Percentiles rank a stretch among this genome's conserved stretches.
Evolutionary conservation across 371 early-diverging fungal genomes (phyloP).

Genomic region (Spraguea lophii): DNA sequence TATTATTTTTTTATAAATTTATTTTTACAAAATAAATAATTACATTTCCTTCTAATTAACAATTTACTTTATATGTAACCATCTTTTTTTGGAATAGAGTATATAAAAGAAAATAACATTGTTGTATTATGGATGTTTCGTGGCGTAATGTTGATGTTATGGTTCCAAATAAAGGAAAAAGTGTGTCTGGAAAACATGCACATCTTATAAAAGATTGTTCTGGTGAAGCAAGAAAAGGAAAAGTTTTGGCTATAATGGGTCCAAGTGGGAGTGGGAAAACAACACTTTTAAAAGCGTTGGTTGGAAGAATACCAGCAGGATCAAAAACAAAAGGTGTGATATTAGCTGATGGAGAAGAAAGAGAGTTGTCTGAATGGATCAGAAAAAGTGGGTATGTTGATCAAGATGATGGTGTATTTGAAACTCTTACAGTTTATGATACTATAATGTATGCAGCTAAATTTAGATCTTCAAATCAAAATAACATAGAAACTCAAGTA

Average conservation of each 20-base stretch:
- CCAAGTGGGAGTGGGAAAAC: constrained; percentile 52
- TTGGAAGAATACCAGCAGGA: constrained; percentile 48
- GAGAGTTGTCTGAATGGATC: constrained; percentile 23
- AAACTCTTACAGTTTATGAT: too few relatives aligned
- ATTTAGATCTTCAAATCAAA: too few relatives aligned
- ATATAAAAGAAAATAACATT: background rate
- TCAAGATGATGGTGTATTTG: constrained; percentile 48
- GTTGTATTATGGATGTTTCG: too few relatives aligned
- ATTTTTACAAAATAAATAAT: background rate
- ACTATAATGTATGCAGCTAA: too few relatives aligned
- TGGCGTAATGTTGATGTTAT: background rate
- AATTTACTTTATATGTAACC: background rate
- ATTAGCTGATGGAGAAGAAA: constrained; percentile 32
- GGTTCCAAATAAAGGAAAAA: background rate
- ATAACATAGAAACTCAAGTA: too few relatives aligned
- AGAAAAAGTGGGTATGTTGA: constrained; percentile 48
- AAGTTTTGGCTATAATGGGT: constrained; percentile 61
- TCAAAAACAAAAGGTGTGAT: constrained; percentile 50
- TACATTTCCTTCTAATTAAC: background rate
- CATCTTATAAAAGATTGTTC: background rate
- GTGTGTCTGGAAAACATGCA: background rate
- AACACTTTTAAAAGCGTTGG: constrained; percentile 39
- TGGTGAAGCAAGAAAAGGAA: constrained; percentile 25
- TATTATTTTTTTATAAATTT: background rate
- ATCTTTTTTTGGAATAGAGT: background rate